Conservation (phyloP, 192 early-diverging fungal species). For the Dissophora globulifera region DNA sequence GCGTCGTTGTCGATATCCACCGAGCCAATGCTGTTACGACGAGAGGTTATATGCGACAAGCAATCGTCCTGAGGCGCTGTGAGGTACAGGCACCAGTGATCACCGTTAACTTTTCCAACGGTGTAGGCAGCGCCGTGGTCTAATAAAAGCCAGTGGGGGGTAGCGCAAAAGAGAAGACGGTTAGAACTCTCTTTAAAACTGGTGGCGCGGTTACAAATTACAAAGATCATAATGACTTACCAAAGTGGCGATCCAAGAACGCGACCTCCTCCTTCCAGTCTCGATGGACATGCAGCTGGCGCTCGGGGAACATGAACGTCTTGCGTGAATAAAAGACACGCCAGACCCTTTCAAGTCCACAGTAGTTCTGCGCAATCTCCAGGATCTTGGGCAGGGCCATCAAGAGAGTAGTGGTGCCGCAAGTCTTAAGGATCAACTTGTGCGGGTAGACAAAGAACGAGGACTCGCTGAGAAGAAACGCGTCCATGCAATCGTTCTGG, state of each 20-base stretch:
- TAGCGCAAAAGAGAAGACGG: background rate
- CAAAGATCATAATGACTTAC: conserved; percentile 31
- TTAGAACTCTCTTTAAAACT: background rate
- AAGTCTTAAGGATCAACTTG: conserved; percentile 96
- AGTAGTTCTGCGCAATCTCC: conserved; percentile 77
- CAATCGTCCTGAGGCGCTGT: conserved; percentile 73
- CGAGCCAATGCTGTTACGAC: conserved; percentile 47
- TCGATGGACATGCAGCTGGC: conserved; percentile 88
- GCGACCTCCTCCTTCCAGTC: conserved; percentile 92
- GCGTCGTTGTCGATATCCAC: conserved; percentile 61
- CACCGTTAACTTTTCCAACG: conserved; percentile 92
- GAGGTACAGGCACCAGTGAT: conserved; percentile 97
- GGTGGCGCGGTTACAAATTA: background rate
- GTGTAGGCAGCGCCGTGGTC: conserved; percentile 85
- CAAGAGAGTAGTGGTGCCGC: conserved; percentile 95
- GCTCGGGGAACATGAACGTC: conserved; percentile 95
- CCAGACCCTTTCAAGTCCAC: conserved; percentile 73
- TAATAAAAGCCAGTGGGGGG: too few relatives aligned
- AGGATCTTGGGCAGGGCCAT: conserved; percentile 88
- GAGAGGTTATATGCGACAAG: conserved; percentile 47
- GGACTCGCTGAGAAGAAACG: conserved; percentile 96
- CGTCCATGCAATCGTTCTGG: conserved; percentile 84
- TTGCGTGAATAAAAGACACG: conserved; percentile 97
- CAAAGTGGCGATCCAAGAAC: conserved; percentile 74
- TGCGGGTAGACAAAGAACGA: conserved; percentile 98